Evolutionary conservation across 768 basidiomycete species (phyloP).

Genomic region (Coprinopsis sp.): DNA sequence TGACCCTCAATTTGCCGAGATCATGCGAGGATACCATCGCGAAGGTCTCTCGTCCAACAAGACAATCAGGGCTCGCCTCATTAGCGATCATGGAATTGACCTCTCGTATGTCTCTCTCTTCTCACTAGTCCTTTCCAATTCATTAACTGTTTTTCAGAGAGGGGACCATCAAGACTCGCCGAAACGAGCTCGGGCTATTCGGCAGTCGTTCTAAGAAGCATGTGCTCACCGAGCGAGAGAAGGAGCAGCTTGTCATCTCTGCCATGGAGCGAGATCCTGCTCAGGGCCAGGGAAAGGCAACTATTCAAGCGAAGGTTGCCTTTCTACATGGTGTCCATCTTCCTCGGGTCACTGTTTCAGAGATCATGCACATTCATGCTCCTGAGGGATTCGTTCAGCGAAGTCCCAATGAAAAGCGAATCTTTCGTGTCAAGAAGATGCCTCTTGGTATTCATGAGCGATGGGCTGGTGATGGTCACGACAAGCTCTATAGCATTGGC

Average conservation of each 20-base stretch:
- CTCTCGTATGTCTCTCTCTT: background rate
- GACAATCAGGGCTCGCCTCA: background rate
- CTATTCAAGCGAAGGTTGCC: background rate
- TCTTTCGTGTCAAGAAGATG: conserved; percentile 19
- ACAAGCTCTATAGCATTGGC: conserved; percentile 35
- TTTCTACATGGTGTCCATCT: background rate
- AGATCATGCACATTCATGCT: conserved; percentile 27
- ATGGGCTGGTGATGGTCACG: conserved; percentile 36
- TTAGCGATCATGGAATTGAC: background rate
- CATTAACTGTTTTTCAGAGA: background rate
- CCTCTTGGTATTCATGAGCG: conserved; percentile 31
- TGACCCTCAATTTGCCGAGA: background rate
- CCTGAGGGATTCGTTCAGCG: conserved; percentile 23
- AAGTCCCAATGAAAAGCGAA: conserved; percentile 25
- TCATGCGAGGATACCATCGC: background rate
- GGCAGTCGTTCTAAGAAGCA: background rate
- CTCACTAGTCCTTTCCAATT: background rate
- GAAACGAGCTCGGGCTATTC: background rate
- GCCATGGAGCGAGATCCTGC: background rate
- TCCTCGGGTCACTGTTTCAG: background rate
- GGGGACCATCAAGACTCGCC: conserved; percentile 1
- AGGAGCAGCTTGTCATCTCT: background rate
- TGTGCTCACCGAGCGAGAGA: background rate
- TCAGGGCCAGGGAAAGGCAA: background rate
- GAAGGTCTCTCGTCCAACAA: background rate